Evolutionary conservation across 352 stramenopile species (phyloP), one percentile per base, ranked within the genome.

Genomic region (Globisporangium cystogenes): DNA sequence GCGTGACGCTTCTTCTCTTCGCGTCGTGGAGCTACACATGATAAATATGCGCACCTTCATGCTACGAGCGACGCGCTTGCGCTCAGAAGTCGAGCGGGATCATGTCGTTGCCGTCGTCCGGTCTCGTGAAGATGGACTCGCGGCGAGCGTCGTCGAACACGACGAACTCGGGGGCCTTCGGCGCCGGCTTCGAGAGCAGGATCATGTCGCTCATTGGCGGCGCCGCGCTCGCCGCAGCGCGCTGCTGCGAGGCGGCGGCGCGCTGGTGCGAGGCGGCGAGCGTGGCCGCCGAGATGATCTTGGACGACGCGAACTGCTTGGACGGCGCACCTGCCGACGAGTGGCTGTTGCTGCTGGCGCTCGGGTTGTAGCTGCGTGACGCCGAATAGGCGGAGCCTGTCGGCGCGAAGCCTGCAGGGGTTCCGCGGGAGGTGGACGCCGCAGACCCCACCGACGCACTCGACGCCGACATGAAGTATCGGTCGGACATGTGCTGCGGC

Each of bases 71-170:
- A 43, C 12, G 15, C 10, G 16, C 37, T 23, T 21, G 37, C 16
- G 36, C 57, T 62, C 48, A 74, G 20, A 86, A 67, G 24, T 69
- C 52, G 15, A 86, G 56, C 31, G 68, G 72, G 33, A 86, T 86
- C 75, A 86, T 86, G 45, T 86, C 75, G 14, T 55, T 70, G 44
- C 68, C 52, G 36, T 73, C 58, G 37, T 62, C 54, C 0, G 63
- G 43, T 5, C 56, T 63, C 33, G 48, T 59, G 27, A 60, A 60
- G 40, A 73, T 70, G 8, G 65, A 73, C 55, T 68, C 62, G 29
- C 65, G 65, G 0, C 26, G 49, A 27, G 57, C 65, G 15, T 67
- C 60, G 41, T 61, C 51, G 51, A 86, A 86, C 21, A 73, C 64
- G 21, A 81, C 64, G 55, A 86, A 86, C 39, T 78, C 60, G 29